phyloP scores from a whole-genome alignment of 1,139 yeast genomes.

The Debaryomyces psychrophilus region DNA sequence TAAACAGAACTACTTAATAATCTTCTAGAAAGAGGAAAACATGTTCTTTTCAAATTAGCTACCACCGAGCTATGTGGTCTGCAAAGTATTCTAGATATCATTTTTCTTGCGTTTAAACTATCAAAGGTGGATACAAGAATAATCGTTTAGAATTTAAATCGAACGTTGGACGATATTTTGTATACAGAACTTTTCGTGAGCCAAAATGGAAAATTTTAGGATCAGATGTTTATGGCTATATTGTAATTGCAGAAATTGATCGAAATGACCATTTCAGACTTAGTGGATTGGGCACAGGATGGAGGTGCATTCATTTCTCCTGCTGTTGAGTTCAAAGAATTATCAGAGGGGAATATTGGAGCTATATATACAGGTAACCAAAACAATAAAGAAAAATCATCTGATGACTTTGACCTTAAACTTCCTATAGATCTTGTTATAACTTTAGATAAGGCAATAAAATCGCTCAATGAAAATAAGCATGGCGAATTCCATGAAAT shows the following conservation, averaged over 20 bases:
- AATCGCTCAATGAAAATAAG: conserved; percentile 31
- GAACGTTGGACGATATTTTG: background rate
- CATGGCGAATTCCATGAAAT: conserved; percentile 21
- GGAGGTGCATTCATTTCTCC: conserved; percentile 50
- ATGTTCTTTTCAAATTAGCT: background rate
- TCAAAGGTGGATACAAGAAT: background rate
- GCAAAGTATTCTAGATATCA: conserved; percentile 2
- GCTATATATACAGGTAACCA: conserved; percentile 30
- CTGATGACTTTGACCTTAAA: conserved; percentile 23
- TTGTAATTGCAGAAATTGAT: conserved; percentile 18
- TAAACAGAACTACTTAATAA: conserved; percentile 8
- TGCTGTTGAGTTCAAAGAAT: conserved; percentile 25
- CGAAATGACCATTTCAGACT: conserved; percentile 11
- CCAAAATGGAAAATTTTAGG: background rate
- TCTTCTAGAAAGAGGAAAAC: conserved; percentile 1
- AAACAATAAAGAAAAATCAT: conserved; percentile 8
- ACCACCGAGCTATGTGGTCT: background rate
- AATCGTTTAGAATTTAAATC: background rate
- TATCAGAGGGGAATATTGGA: conserved; percentile 38
- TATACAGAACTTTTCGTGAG: background rate
- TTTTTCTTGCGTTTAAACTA: background rate
- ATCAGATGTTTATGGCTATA: background rate
- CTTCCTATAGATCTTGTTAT: conserved; percentile 45
- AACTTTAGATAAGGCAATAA: conserved; percentile 46
- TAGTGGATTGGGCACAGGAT: conserved; percentile 53